A percentile compares a stretch with the other conserved stretches of the same genome.
These are phyloP conservation scores for Lipomyces chichibuensis DNA, from an alignment of 805 yeast genomes.

Conservation along the genomic window DNA sequence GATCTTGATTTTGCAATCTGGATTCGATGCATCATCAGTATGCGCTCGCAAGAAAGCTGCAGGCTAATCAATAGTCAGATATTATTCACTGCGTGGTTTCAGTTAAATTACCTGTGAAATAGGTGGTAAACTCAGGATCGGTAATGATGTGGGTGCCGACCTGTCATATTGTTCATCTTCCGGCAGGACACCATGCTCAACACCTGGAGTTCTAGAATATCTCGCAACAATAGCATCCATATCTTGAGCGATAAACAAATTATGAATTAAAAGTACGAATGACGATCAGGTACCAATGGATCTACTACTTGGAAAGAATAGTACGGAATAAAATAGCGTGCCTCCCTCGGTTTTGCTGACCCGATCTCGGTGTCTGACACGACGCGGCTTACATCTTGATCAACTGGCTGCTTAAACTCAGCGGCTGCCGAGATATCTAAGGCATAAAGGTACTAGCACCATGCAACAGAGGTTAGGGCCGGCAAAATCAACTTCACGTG, in stretches of 20 bases:
- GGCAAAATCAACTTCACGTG: too few relatives aligned
- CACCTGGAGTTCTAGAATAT: slow-evolving; percentile 31
- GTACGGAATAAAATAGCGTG: neutral
- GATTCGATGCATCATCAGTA: slow-evolving; percentile 90
- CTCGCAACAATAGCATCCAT: slow-evolving; percentile 44
- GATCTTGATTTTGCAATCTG: slow-evolving; percentile 92
- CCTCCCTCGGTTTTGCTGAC: neutral
- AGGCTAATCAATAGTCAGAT: slow-evolving; percentile 54
- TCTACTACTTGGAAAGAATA: too few relatives aligned
- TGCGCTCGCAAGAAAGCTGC: slow-evolving; percentile 95
- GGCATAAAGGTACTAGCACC: too few relatives aligned
- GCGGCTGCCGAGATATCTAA: too few relatives aligned
- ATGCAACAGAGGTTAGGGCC: too few relatives aligned
- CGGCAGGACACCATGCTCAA: slow-evolving; percentile 23
- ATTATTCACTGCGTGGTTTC: neutral
- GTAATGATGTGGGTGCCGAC: slow-evolving; percentile 20
- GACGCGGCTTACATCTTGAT: neutral
- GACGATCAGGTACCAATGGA: neutral
- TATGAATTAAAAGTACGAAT: neutral
- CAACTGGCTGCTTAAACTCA: too few relatives aligned
- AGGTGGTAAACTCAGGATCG: slow-evolving; percentile 41
- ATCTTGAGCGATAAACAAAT: neutral
- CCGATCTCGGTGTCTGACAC: neutral
- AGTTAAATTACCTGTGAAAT: slow-evolving; percentile 38
- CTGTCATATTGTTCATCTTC: slow-evolving; percentile 30